These are phyloP conservation scores for Saitozyma sp. DNA, from an alignment of 768 basidiomycete species.

Conservation along the genomic window DNA sequence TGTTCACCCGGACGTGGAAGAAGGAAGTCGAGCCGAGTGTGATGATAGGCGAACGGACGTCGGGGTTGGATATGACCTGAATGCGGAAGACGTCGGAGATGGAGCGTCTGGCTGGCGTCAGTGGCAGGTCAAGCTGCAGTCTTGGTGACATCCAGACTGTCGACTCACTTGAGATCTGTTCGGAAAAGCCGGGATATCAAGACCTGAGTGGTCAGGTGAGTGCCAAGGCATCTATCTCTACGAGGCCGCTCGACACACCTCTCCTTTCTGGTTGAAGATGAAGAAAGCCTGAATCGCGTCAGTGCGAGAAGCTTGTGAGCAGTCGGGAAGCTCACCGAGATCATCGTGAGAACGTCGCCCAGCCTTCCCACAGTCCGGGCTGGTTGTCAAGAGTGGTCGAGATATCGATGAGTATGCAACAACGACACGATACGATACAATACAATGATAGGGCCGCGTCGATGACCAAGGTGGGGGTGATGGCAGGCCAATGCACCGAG, in stretches of 20 bases:
- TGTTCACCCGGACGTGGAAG: slow-evolving; percentile 95
- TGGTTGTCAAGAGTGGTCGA: too few species aligned
- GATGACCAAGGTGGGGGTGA: too few species aligned
- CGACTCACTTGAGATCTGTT: slow-evolving; percentile 87
- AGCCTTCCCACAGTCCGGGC: too few species aligned
- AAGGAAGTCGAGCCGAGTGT: slow-evolving; percentile 97
- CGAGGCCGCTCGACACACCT: slow-evolving; percentile 61
- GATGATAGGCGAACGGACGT: slow-evolving; percentile 94
- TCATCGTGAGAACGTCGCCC: slow-evolving; percentile 27
- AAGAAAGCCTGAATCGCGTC: slow-evolving; percentile 79
- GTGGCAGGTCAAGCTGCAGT: background rate
- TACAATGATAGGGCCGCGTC: too few species aligned
- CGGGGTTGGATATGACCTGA: slow-evolving; percentile 96
- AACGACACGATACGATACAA: too few species aligned
- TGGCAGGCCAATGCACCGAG: too few species aligned
- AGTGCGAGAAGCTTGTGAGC: slow-evolving; percentile 3
- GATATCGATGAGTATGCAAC: too few species aligned
- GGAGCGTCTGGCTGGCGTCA: slow-evolving; percentile 66
- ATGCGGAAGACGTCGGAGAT: slow-evolving; percentile 98
- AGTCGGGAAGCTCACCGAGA: slow-evolving; percentile 31
- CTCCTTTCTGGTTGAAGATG: slow-evolving; percentile 98
- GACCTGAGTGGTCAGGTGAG: slow-evolving; percentile 60
- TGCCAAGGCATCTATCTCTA: background rate
- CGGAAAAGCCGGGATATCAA: slow-evolving; percentile 94
- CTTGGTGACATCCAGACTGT: background rate